Evolutionary conservation across 1,139 yeast genomes (phyloP), one percentile per base, ranked within the genome.

Genomic region (Protomyces inouyei): DNA sequence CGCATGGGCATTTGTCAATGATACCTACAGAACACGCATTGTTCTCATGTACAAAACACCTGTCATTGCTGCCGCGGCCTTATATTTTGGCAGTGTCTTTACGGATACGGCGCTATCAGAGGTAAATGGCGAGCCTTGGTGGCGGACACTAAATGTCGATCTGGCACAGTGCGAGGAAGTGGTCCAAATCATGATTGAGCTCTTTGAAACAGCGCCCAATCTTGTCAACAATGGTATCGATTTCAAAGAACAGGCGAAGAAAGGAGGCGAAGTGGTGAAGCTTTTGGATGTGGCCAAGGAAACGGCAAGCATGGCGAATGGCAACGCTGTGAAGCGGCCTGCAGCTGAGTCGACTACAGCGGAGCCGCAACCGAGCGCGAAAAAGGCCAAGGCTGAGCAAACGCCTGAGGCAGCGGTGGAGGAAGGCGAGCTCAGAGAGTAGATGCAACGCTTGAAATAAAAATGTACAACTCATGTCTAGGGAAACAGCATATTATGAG

Each of bases 401-500:
- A 16, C 28, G 48, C 48, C 48, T 10, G 48, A 43, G 18, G 12
- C 4, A 23, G 18, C 23, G 5, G 48, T n/a, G 48, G 48, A 35
- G 10, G 36, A 25, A 10, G 48, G 25, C 16, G 23, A 28, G 38
- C n/a, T 23, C 21, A 52, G 10, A 51, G 37, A 28, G 32, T 21
- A 45, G 14, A 46, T 14, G 36, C 14, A 36, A 25, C 45, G 43
- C 57, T 35, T 35, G 45, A 38, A 37, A 18, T 32, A 28, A 16
- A 53, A 25, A 35, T 14, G 40, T 23, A 28, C 25, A 60, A 9
- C 43, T 6, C 43, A 38, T 38, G 43, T 16, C 10, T 14, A 43
- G 54, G 57, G 57, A 43, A 35, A 21, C 38, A 18, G 32, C 61
- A 70, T 79, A 86, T 72, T 84, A 87, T 75, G 93, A 98, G 68